Base-by-base conservation (phyloP, 2,329 filamentous ascomycete genomes). In the Cadophora malorum region DNA sequence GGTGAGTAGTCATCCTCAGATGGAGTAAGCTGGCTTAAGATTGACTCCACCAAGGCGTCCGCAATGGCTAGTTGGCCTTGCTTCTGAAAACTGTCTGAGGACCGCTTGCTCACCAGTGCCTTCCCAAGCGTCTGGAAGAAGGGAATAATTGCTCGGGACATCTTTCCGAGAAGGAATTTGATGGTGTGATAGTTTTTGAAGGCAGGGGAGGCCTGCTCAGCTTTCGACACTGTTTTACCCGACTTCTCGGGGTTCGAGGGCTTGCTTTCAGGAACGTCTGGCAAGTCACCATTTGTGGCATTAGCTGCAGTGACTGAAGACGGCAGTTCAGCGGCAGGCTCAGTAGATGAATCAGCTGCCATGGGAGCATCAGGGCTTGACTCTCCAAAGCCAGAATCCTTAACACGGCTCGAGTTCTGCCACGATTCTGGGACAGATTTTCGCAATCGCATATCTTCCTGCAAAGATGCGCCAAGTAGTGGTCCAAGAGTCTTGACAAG, bases 91-190 rank as follows among this genome's bases (percentile, higher is more conserved):
- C 81, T 74, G 73, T 97, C 94, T 33, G 88, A 84, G 70, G 88
- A 88, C 61, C 94, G 88, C 67, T 93, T 91, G 53, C 89, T 88
- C 4, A 97, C 84, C 25, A 98, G 82, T 19, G 91, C 88, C 78
- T 93, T 96, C 14, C 95, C 95, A 53, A 98, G 82, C 1, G 89
- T 90, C 75, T 97, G 93, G 76, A 97, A 91, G 73, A 98, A 91
- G 0, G 91, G 90, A 21, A 93, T 91, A n/a, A 94, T 91, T 3
- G 90, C 90, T 9, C 89, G 89, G 25, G 94, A 90, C 73, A 96
- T 86, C 41, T 92, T 90, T 74, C 91, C 90, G 14, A 98, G 84
- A 12, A 98, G 83, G 72, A 90, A 90, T 47, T 91, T 87, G 55
- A 98, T 83, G 14, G 88, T 90, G 76, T 91, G 88, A 50, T 91